phyloP scores from a whole-genome alignment of 192 early-diverging fungal species.

The Coemansia sp. region DNA sequence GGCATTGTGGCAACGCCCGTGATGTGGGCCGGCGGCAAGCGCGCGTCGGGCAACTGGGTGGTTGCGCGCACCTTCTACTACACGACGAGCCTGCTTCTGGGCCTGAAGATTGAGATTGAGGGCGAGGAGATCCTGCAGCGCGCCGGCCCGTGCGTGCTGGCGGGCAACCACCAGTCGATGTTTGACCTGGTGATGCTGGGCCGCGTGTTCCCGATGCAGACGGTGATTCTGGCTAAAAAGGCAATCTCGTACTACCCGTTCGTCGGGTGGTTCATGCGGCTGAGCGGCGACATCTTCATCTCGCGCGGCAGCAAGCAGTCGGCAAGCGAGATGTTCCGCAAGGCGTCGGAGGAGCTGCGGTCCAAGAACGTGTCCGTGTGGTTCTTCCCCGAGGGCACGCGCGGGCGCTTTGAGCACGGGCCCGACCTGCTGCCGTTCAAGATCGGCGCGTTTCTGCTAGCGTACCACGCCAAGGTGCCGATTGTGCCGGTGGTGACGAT shows the following conservation, averaged over 20 bases:
- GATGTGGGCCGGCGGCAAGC: slow-evolving; percentile 55
- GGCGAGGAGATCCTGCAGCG: slow-evolving; percentile 53
- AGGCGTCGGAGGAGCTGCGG: slow-evolving; percentile 72
- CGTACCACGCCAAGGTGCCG: slow-evolving; percentile 83
- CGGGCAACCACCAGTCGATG: slow-evolving; percentile 84
- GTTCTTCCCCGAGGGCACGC: slow-evolving; percentile 95
- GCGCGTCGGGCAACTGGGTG: slow-evolving; percentile 61
- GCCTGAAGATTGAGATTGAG: slow-evolving; percentile 59
- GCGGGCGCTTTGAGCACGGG: slow-evolving; percentile 61
- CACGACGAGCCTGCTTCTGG: slow-evolving; percentile 51
- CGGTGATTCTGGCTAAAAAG: slow-evolving; percentile 71
- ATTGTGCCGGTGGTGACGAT: slow-evolving; percentile 84
- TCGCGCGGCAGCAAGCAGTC: slow-evolving; percentile 78
- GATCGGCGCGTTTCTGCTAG: slow-evolving; percentile 92
- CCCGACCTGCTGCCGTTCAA: slow-evolving; percentile 83
- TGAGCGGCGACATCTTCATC: slow-evolving; percentile 87
- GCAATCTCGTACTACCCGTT: slow-evolving; percentile 69
- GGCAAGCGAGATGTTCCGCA: slow-evolving; percentile 76
- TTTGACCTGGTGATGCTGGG: slow-evolving; percentile 73
- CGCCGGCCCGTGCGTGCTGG: slow-evolving; percentile 60
- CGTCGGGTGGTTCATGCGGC: slow-evolving; percentile 67
- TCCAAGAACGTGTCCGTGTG: slow-evolving; percentile 75
- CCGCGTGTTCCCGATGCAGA: slow-evolving; percentile 66
- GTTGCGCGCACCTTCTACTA: slow-evolving; percentile 59
- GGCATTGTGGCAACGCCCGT: slow-evolving; percentile 56